These are phyloP conservation scores for Coniophora puteana DNA, from an alignment of 1,284 basidiomycete genomes.

Conservation along the genomic window DNA sequence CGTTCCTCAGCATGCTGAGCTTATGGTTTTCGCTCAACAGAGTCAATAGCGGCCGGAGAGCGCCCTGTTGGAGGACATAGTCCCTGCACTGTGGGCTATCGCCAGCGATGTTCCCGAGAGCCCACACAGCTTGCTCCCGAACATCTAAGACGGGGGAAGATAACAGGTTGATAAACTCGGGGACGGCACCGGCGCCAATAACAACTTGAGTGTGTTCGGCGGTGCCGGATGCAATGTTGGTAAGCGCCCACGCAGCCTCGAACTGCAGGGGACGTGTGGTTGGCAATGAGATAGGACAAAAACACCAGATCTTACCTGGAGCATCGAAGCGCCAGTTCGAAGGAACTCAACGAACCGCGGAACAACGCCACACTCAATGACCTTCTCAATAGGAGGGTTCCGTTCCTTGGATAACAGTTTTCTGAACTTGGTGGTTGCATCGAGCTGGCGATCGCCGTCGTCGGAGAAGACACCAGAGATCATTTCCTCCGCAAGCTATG, in stretches of 20 bases:
- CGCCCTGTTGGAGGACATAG: slow-evolving; percentile 80
- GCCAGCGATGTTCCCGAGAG: slow-evolving; percentile 94
- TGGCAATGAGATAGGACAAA: not conserved
- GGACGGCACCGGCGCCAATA: slow-evolving; percentile 91
- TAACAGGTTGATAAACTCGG: slow-evolving; percentile 94
- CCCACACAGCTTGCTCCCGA: slow-evolving; percentile 96
- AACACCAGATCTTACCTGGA: slow-evolving; percentile 70
- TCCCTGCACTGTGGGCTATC: slow-evolving; percentile 94
- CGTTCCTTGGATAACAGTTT: slow-evolving; percentile 99
- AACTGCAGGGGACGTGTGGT: slow-evolving; percentile 57
- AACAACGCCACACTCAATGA: slow-evolving; percentile 97
- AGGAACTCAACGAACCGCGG: slow-evolving; percentile 98
- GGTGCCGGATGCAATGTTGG: slow-evolving; percentile 99
- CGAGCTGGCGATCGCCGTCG: slow-evolving; percentile 87
- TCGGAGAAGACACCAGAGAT: slow-evolving; percentile 91
- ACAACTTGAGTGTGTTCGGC: slow-evolving; percentile 99
- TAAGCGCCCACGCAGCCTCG: slow-evolving; percentile 99
- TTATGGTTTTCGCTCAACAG: slow-evolving; percentile 88
- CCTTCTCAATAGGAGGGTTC: slow-evolving; percentile 99
- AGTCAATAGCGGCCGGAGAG: slow-evolving; percentile 67
- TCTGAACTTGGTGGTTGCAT: slow-evolving; percentile 96
- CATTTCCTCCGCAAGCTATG: slow-evolving; percentile 87
- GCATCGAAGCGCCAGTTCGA: slow-evolving; percentile 85
- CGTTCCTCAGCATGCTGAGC: slow-evolving; percentile 95
- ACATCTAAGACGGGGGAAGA: slow-evolving; percentile 88